Evolutionary conservation across 2,329 filamentous ascomycete genomes (phyloP), one percentile per base, ranked within the genome.

Genomic region (Beauveria asiatica): DNA sequence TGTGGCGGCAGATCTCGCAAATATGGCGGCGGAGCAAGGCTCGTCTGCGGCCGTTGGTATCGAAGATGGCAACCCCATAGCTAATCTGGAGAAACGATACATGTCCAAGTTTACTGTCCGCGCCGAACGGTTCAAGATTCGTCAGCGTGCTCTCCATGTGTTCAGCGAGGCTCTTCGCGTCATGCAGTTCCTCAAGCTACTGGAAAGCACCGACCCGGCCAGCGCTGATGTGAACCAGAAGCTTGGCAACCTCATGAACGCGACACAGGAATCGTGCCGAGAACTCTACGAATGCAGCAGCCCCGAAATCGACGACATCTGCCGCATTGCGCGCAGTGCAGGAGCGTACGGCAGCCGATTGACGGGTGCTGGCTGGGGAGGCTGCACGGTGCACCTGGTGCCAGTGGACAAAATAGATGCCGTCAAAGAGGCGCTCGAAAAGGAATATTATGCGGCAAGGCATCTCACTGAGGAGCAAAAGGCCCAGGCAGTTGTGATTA

Each of bases 311-410:
- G 93, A 99, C 72, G 81, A 90, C 63, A 83, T 99, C 42, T 97
- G 93, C 73, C 73, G 80, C 44, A 87, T 97, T 65, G 92, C 92
- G 0, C 81, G 86, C 30, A 80, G 78, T 17, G 89, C 89, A 1
- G 94, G 94, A 2, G 85, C 89, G 19, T 92, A 91, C 70, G 94
- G 93, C 30, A 92, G 89, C 66, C 80, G 93, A 27, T 76, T 97
- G 66, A 97, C 93, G 0, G 94, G 94, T 44, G 94, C 94, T 0
- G 94, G 94, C 3, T 99, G 94, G 94, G 94, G 94, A 63, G 94
- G 94, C 2, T 97, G 94, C 76, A 94, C 85, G 62, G 93, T 99
- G 61, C 94, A 99, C 76, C 81, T 99, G 61, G 88, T 97, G 57
- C 89, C 93, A 0, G 89, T 85, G 61, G 83, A 91, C 68, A 93